A percentile compares a stretch with the other conserved stretches of the same genome.
phyloP scores from a whole-genome alignment of 441 rosid species.

The Flueggea neowawraea region DNA sequence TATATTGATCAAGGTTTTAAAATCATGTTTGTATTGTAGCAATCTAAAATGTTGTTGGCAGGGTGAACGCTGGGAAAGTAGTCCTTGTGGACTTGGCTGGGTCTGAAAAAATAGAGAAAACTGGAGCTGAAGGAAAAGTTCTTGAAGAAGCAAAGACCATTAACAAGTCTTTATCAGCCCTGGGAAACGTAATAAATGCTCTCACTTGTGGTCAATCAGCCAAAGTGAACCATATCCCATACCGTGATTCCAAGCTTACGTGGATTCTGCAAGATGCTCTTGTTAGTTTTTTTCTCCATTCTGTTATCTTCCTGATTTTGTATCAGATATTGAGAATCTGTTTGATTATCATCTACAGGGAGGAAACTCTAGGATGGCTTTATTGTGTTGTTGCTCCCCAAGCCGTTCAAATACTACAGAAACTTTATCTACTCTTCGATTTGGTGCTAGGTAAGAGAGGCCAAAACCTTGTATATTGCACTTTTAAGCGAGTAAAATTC shows the following conservation, averaged over 20 bases:
- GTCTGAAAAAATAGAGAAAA: conserved; percentile 92
- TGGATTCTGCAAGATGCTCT: conserved; percentile 85
- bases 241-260: conserved; percentile 94
- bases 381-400: conserved; percentile 95
- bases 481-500: not conserved
- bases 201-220: conserved; percentile 63
- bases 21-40: not conserved
- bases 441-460: conserved; percentile 70
- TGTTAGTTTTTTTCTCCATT: conserved; percentile 39
- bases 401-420: conserved; percentile 74
- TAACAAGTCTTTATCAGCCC: conserved; percentile 82
- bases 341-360: conserved; percentile 45
- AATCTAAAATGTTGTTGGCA: conserved; percentile 24
- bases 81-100: conserved; percentile 94
- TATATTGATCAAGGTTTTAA: not conserved
- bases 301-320: not conserved
- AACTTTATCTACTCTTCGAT: conserved; percentile 85
- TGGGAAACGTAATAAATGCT: conserved; percentile 86
- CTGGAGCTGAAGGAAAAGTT: conserved; percentile 92
- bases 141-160: conserved; percentile 95
- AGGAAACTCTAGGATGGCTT: conserved; percentile 73
- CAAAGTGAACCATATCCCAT: conserved; percentile 73
- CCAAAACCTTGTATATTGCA: not conserved
- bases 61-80: conserved; percentile 66
- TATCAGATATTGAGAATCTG: conserved; percentile 12